Percentiles rank a stretch among this genome's conserved stretches.
phyloP scores from a whole-genome alignment of 306 rosid genomes.

The Lathyrus tuberosus region DNA sequence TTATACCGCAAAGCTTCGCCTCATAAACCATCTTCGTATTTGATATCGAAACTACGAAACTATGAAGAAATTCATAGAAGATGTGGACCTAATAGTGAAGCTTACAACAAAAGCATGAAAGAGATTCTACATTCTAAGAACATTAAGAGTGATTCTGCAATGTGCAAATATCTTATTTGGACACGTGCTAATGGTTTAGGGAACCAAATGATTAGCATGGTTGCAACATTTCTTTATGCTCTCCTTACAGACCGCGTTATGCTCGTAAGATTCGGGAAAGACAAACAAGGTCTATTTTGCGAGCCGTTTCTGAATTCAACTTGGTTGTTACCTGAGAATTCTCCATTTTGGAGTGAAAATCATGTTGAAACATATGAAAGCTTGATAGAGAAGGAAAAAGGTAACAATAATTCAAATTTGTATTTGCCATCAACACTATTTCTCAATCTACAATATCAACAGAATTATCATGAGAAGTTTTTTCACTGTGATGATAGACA shows the following conservation, averaged over 20 bases:
- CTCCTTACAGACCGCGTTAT: conserved; percentile 57
- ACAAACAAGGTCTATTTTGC: conserved; percentile 59
- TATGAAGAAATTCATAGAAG: conserved; percentile 57
- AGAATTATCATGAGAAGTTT: conserved; percentile 47
- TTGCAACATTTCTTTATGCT: conserved; percentile 64
- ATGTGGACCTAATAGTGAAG: conserved; percentile 51
- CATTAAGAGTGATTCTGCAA: conserved; percentile 3
- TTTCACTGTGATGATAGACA: conserved; percentile 65
- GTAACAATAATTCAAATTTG: conserved; percentile 1
- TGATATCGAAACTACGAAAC: conserved; percentile 56
- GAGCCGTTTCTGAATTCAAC: conserved; percentile 66
- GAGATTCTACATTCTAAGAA: conserved; percentile 41
- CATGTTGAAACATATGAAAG: conserved; percentile 49
- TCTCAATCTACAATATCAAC: conserved; percentile 51
- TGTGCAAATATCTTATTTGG: conserved; percentile 65
- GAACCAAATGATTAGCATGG: conserved; percentile 60
- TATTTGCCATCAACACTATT: conserved; percentile 41
- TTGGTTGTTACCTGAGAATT: conserved; percentile 61
- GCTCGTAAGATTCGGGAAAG: conserved; percentile 59
- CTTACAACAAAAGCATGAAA: conserved; percentile 43
- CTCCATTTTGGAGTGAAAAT: conserved; percentile 42
- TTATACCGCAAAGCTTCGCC: conserved; percentile 46
- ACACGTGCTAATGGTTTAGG: conserved; percentile 61
- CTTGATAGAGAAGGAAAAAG: conserved; percentile 46
- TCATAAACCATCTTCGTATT: conserved; percentile 56